phyloP scores from a whole-genome alignment of 2,329 filamentous ascomycete species.

The Biscogniauxia marginata region DNA sequence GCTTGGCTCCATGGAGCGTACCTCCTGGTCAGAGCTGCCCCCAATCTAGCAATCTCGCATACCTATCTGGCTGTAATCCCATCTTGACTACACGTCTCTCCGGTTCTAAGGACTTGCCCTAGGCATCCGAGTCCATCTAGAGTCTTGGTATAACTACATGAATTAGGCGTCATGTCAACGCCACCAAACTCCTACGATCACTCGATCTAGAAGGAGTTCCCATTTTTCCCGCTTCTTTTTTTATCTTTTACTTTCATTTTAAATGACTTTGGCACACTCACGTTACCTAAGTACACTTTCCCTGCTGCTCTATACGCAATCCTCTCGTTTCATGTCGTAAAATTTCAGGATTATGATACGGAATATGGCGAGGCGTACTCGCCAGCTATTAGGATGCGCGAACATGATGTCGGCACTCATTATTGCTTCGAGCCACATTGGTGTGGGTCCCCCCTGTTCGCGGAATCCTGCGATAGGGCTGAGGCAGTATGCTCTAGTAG shows the following conservation, averaged over 20 bases:
- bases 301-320: background rate
- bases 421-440: constrained; percentile 8
- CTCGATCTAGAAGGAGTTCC: background rate
- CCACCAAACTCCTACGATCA: background rate
- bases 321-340: background rate
- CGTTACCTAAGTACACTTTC: background rate
- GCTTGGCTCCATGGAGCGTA: background rate
- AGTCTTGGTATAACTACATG: background rate
- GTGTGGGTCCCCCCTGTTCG: constrained; percentile 13
- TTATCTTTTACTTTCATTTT: background rate
- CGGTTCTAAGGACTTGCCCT: background rate
- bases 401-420: constrained; percentile 4
- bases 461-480: constrained; percentile 25
- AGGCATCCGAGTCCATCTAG: background rate
- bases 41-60: background rate
- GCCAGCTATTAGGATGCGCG: constrained; percentile 4
- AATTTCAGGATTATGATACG: constrained; percentile 1
- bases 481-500: constrained; percentile 18
- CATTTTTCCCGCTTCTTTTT: background rate
- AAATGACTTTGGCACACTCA: no score
- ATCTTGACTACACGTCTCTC: background rate
- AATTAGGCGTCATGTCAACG: background rate
- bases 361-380: constrained; percentile 10
- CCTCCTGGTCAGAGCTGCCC: background rate
- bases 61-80: background rate